Percentiles rank a stretch among this genome's conserved stretches.
Evolutionary conservation across 805 yeast genomes (phyloP).

Genomic region (Candida ficus): DNA sequence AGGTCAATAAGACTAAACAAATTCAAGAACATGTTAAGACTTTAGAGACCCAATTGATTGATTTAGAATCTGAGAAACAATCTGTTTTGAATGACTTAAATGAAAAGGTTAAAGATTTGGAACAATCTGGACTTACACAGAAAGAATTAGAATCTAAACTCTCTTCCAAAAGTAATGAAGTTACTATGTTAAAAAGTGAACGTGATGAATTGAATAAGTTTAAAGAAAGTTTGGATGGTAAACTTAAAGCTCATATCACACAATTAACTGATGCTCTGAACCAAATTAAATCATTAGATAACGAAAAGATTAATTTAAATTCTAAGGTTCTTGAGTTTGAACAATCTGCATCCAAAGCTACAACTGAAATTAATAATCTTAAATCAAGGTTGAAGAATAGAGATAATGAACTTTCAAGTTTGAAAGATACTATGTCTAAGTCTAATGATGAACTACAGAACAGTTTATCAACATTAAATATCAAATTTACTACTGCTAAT

Average conservation of each 20-base stretch:
- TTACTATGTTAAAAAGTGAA: slow-evolving; percentile 22
- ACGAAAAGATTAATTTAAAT: slow-evolving; percentile 19
- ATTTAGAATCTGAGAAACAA: slow-evolving; percentile 28
- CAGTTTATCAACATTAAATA: slow-evolving; percentile 30
- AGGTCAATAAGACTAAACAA: slow-evolving; percentile 51
- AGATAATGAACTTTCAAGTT: slow-evolving; percentile 28
- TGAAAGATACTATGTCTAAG: slow-evolving; percentile 26
- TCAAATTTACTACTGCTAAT: slow-evolving; percentile 30
- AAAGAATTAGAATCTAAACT: slow-evolving; percentile 25
- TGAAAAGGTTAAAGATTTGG: slow-evolving; percentile 43
- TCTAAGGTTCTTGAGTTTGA: slow-evolving; percentile 19
- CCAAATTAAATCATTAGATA: slow-evolving; percentile 17
- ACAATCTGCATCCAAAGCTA: slow-evolving; percentile 12
- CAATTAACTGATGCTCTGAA: slow-evolving; percentile 25
- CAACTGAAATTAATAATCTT: slow-evolving; percentile 28
- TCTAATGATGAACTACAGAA: slow-evolving; percentile 31
- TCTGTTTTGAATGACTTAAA: slow-evolving; percentile 31
- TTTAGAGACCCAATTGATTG: slow-evolving; percentile 42
- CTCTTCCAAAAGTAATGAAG: slow-evolving; percentile 19
- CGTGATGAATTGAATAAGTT: slow-evolving; percentile 23
- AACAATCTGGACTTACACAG: slow-evolving; percentile 38
- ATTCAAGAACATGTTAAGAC: slow-evolving; percentile 50
- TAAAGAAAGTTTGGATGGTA: slow-evolving; percentile 25
- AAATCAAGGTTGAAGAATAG: slow-evolving; percentile 27
- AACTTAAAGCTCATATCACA: slow-evolving; percentile 18